phyloP scores from a whole-genome alignment of 2,329 filamentous ascomycete species.

The Sporothrix brunneoviolacea region DNA sequence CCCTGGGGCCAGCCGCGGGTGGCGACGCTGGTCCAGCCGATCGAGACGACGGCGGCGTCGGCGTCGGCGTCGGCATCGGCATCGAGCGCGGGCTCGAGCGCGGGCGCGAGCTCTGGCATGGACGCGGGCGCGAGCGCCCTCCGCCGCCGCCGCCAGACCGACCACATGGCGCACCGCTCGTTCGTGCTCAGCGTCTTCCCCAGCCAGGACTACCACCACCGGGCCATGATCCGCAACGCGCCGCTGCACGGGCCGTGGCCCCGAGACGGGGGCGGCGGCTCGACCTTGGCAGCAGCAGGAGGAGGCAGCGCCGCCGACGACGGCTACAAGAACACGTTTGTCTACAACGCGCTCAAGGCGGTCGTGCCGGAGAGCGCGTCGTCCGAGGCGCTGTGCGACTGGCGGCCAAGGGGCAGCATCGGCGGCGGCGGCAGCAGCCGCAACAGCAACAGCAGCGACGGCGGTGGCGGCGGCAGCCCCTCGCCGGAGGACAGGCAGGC shows the following conservation, averaged over 20 bases:
- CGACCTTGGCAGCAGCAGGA: too few relatives aligned
- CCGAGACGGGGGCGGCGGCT: too few relatives aligned
- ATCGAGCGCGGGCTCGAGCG: background rate
- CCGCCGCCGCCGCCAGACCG: background rate
- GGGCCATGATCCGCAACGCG: slow-evolving; percentile 28
- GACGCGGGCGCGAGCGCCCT: too few relatives aligned
- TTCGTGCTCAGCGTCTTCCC: slow-evolving; percentile 39
- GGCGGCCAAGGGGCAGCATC: slow-evolving; percentile 30
- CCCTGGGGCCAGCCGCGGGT: slow-evolving; percentile 16
- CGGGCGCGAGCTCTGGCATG: background rate
- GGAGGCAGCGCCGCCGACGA: background rate
- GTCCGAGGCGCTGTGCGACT: slow-evolving; percentile 36
- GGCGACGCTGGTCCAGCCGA: slow-evolving; percentile 17
- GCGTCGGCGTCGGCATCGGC: background rate
- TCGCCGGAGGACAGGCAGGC: too few relatives aligned
- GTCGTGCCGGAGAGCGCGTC: slow-evolving; percentile 34
- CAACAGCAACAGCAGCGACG: background rate
- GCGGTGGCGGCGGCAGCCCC: background rate
- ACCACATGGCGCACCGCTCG: slow-evolving; percentile 23
- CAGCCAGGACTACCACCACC: slow-evolving; percentile 34
- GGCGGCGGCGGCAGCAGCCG: slow-evolving; percentile 12
- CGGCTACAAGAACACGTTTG: slow-evolving; percentile 28
- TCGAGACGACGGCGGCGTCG: slow-evolving; percentile 10
- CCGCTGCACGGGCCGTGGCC: slow-evolving; percentile 39
- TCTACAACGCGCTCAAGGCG: slow-evolving; percentile 31